Evolutionary conservation across 345 rosid genomes (phyloP).

Genomic region (Linum lewisii): DNA sequence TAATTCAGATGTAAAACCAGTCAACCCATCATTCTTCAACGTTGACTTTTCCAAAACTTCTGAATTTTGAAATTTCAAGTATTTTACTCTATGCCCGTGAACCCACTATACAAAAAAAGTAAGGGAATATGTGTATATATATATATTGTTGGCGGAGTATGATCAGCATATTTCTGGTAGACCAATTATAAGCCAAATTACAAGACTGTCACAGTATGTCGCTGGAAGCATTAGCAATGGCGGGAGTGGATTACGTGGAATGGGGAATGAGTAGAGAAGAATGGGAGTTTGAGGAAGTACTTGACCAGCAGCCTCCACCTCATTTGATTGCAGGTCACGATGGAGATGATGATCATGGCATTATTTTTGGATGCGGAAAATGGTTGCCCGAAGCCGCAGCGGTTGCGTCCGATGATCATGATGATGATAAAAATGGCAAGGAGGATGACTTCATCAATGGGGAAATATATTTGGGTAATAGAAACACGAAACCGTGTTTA

Average conservation of each 20-base stretch:
- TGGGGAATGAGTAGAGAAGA: conserved; percentile 1
- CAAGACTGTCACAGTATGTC: not conserved
- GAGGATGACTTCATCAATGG: too few relatives aligned
- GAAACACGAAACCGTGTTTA: too few relatives aligned
- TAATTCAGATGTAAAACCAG: not conserved
- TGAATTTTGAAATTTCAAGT: not conserved
- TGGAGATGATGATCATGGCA: not conserved
- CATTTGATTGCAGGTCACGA: not conserved
- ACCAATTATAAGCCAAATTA: not conserved
- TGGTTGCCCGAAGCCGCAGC: too few relatives aligned
- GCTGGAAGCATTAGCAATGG: conserved; percentile 4
- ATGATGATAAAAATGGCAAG: too few relatives aligned
- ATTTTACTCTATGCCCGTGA: not conserved
- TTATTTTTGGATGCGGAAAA: too few relatives aligned
- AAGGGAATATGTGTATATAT: not conserved
- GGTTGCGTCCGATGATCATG: too few relatives aligned
- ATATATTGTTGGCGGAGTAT: too few relatives aligned
- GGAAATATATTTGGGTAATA: too few relatives aligned
- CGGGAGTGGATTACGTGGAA: conserved; percentile 3
- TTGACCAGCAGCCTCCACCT: not conserved
- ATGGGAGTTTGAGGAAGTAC: not conserved
- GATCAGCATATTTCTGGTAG: not conserved
- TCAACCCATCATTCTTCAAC: not conserved
- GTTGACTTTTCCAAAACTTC: not conserved
- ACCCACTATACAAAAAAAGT: not conserved